These are phyloP conservation scores for Saccharomycopsis oosterbeekiorum DNA, from an alignment of 805 yeast genomes.

Conservation along the genomic window DNA sequence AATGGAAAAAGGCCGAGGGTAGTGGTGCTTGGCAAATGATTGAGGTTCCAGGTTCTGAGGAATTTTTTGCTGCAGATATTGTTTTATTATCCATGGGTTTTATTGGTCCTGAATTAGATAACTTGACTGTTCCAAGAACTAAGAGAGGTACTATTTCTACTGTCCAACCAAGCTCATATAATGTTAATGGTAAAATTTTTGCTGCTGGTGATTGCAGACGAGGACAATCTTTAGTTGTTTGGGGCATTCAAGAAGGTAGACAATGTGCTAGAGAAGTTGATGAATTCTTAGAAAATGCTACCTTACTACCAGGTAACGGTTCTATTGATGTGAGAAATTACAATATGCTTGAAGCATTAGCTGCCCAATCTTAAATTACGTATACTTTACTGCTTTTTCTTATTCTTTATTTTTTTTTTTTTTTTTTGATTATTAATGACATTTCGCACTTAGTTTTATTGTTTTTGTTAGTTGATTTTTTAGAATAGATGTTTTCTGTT, in stretches of 20 bases:
- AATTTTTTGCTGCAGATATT: conserved; percentile 87
- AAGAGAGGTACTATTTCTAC: conserved; percentile 76
- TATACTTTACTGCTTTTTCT: background rate
- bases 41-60: conserved; percentile 92
- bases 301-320: conserved; percentile 89
- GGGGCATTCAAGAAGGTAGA: conserved; percentile 99
- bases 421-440: background rate
- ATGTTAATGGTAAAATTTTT: conserved; percentile 63
- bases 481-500: no score
- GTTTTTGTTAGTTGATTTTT: background rate
- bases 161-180: conserved; percentile 47
- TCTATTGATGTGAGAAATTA: conserved; percentile 81
- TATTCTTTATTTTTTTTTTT: background rate
- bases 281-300: conserved; percentile 59
- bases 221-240: conserved; percentile 95
- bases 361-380: conserved; percentile 13
- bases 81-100: conserved; percentile 96
- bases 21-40: conserved; percentile 99
- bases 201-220: conserved; percentile 99
- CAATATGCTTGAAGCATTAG: conserved; percentile 50
- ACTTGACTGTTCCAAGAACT: conserved; percentile 57
- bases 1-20: conserved; percentile 85
- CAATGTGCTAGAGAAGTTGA: conserved; percentile 97
- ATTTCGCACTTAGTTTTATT: background rate
- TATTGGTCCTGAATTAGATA: conserved; percentile 87